Base-by-base conservation (phyloP, 371 early-diverging fungal genomes). In the Zychaea mexicana region DNA sequence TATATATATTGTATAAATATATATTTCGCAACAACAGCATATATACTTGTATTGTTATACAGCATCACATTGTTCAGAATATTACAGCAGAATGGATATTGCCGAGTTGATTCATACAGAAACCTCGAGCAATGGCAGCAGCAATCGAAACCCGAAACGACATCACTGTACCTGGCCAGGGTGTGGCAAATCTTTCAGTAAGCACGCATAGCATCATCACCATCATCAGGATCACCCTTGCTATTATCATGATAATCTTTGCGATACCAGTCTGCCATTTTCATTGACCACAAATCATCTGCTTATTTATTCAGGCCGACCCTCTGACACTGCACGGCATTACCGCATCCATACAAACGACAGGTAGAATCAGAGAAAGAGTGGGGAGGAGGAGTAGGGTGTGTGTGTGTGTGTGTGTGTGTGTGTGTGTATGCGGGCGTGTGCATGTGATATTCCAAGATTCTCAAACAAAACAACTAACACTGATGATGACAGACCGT, bases 261-360 rank as follows among this genome's bases (percentile, higher is more conserved):
- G n/a, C n/a, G n/a, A n/a, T n/a, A n/a, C n/a, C n/a, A n/a, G 49
- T 19, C 24, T 19, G 22, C 3, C 22, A 49, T 30, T 42, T 42
- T 33, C 36, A 42, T 38, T 47, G n/a, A 45, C 53, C n/a, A 15
- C 42, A 42, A 13, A 42, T 42, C 42, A 17, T 17, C 15, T 36
- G n/a, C 4, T n/a, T 38, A 42, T 57, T 17, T 33, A 32, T 30
- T 39, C 53, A 78, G 79, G 76, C 10, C 85, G 92, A 54, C 88
- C 88, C 67, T 90, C 91, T 36, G 92, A 92, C 69, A 81, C 90
- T 54, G 84, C 85, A 33, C 86, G 92, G 60, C 92, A 92, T 77
- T 82, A 78, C 22, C 84, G 92, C 61, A 92, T 91, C 62, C 92
- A 92, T 73, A 91, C 90, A 30, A 88, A 88, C 67, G 91, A 90